Conservation (phyloP, 108 stramenopile species). For the Stephanodiscus triporus region DNA sequence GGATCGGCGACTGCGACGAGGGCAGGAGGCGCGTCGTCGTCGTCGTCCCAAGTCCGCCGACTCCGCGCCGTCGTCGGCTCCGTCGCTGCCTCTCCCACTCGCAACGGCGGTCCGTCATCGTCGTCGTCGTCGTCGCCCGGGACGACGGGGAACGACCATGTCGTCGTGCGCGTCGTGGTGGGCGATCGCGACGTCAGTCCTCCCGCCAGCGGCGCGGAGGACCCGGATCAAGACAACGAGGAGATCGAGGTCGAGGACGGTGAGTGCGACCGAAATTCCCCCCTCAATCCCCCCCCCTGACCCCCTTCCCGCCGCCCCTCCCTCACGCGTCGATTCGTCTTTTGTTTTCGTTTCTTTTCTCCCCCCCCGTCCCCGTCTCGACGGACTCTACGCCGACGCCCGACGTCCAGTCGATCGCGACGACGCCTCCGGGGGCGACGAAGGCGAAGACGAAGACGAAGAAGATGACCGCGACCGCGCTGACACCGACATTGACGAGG, state of each 20-base stretch:
- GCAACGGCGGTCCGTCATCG: background rate
- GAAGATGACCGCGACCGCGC: no score
- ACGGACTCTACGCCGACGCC: no score
- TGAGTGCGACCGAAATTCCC: background rate
- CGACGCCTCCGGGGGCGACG: no score
- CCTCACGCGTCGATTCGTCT: no score
- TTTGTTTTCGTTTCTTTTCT: no score
- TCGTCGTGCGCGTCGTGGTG: background rate
- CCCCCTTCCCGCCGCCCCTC: no score
- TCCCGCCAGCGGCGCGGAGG: background rate
- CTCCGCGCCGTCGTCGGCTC: background rate
- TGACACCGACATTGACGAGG: background rate
- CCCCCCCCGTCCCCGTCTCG: no score
- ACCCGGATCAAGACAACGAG: background rate
- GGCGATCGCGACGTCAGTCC: constrained; percentile 5
- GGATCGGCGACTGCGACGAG: background rate
- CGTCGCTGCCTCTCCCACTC: background rate
- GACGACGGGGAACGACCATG: background rate
- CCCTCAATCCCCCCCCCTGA: no score
- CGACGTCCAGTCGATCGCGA: no score
- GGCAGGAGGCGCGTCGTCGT: background rate
- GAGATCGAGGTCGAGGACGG: background rate
- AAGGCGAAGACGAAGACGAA: background rate
- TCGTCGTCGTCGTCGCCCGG: no score
- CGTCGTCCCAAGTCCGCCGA: background rate